Base-by-base conservation (phyloP, 148 eudicot species). In the Pouteria glomerata region DNA sequence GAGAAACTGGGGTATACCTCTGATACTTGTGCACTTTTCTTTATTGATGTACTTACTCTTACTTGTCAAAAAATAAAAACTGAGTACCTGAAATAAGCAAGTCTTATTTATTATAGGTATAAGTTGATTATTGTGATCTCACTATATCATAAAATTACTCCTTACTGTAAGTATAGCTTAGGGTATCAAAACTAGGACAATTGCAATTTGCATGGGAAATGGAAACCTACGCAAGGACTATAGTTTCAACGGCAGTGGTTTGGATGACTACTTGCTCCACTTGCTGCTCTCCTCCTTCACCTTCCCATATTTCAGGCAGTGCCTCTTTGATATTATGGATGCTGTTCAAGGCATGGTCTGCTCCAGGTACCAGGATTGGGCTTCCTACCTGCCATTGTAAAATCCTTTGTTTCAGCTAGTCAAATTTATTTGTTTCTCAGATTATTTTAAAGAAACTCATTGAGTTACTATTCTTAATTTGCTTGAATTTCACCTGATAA, bases 251-350 rank as follows among this genome's bases (percentile, higher is more conserved):
- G 16, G 86, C 39, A 45, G 74, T 45, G 48, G 80, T 18, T 66
- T 76, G 84, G 50, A 78, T 72, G 23, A 84, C 74, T 78, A 84
- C 76, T 79, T 79, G 88, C 30, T 83, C 85, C 61, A 50, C 73
- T 45, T 76, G 74, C 48, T 76, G 85, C 64, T 88, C 88, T 67
- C 65, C 83, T 10, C 77, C 80, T 74, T 76, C 71, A 19, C 61
- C 76, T 73, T 83, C 89, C 98, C 97, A 91, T 61, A 91, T 82
- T 57, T 87, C 84, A 69, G 97, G 96, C 19, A 94, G 76, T 44
- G 97, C 98, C 72, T 87, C 97, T 81, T 76, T 91, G 56, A 94
- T 85, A 72, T 91, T 94, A 83, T 94, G 98, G 76, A 94, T 89
- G 85, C 91, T 91, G 47, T 77, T 78, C 57, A 94, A 70, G 31